A percentile compares a stretch with the other conserved stretches of the same genome.
phyloP scores from a whole-genome alignment of 345 rosid genomes.

The Orychophragmus violaceus region DNA sequence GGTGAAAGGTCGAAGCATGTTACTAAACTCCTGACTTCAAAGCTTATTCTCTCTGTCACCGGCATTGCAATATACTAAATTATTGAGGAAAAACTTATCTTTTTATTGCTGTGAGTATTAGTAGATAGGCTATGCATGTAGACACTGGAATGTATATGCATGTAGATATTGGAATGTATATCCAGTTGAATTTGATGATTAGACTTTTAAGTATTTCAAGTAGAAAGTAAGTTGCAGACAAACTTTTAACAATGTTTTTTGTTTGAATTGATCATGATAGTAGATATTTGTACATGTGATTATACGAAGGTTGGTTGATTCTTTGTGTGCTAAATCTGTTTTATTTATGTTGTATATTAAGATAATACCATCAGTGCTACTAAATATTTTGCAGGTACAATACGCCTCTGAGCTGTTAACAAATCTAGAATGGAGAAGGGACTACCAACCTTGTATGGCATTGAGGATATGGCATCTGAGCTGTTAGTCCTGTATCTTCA shows the following conservation, averaged over 20 bases:
- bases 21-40: background rate
- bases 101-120: background rate
- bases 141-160: background rate
- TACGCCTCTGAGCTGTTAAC: constrained; percentile 72
- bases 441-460: constrained; percentile 61
- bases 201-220: background rate
- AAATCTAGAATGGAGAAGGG: constrained; percentile 67
- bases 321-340: background rate
- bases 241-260: background rate
- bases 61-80: background rate
- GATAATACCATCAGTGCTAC: background rate
- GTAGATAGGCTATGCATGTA: background rate
- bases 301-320: constrained; percentile 50
- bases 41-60: too few species aligned
- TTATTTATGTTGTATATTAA: background rate
- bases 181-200: background rate
- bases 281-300: constrained; percentile 35
- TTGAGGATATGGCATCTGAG: constrained; percentile 59
- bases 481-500: background rate
- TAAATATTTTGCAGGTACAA: constrained; percentile 46
- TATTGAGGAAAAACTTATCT: background rate
- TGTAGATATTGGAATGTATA: background rate
- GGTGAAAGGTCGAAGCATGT: background rate
- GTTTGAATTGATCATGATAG: constrained; percentile 34
- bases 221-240: background rate